Evolutionary conservation across 2,329 filamentous ascomycete genomes (phyloP).

Genomic region (Aspergillus unguis): DNA sequence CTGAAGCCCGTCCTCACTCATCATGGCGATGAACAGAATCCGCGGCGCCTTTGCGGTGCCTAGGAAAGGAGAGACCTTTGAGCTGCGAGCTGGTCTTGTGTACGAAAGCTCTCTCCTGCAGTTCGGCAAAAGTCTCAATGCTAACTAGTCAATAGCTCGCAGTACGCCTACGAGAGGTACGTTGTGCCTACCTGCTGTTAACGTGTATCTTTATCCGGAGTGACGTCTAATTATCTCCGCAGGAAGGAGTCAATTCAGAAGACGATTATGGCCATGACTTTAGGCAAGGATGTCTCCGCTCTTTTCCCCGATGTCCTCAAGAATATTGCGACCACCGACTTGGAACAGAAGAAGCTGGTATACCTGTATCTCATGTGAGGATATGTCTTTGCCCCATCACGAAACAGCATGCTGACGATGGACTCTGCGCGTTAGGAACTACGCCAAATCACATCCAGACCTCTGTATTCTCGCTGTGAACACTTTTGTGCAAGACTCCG

Average conservation of each 20-base stretch:
- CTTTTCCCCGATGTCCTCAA: slow-evolving; percentile 97
- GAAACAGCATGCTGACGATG: slow-evolving; percentile 18
- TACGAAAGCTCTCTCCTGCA: slow-evolving; percentile 36
- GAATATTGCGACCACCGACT: slow-evolving; percentile 91
- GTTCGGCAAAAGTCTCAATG: slow-evolving; percentile 24
- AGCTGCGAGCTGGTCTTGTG: slow-evolving; percentile 88
- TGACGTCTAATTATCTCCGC: slow-evolving; percentile 27
- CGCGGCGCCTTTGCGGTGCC: slow-evolving; percentile 89
- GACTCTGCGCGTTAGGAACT: slow-evolving; percentile 66
- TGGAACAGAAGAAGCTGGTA: slow-evolving; percentile 99
- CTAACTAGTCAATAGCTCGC: slow-evolving; percentile 61
- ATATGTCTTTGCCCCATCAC: neutral
- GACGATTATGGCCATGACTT: slow-evolving; percentile 99
- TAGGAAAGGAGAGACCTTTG: slow-evolving; percentile 96
- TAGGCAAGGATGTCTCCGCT: slow-evolving; percentile 97
- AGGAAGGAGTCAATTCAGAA: slow-evolving; percentile 98
- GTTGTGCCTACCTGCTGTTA: slow-evolving; percentile 7
- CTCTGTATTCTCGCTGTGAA: slow-evolving; percentile 98
- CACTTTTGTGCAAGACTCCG: slow-evolving; percentile 97
- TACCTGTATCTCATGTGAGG: slow-evolving; percentile 94
- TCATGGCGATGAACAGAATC: slow-evolving; percentile 94
- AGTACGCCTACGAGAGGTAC: slow-evolving; percentile 94
- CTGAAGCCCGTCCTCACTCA: slow-evolving; percentile 29
- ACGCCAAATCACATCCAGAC: slow-evolving; percentile 97
- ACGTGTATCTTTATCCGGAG: neutral